Percentiles rank a stretch among this genome's conserved stretches.
These are phyloP conservation scores for Kodamaea fungicola DNA, from an alignment of 1,139 yeast species.

Conservation along the genomic window DNA sequence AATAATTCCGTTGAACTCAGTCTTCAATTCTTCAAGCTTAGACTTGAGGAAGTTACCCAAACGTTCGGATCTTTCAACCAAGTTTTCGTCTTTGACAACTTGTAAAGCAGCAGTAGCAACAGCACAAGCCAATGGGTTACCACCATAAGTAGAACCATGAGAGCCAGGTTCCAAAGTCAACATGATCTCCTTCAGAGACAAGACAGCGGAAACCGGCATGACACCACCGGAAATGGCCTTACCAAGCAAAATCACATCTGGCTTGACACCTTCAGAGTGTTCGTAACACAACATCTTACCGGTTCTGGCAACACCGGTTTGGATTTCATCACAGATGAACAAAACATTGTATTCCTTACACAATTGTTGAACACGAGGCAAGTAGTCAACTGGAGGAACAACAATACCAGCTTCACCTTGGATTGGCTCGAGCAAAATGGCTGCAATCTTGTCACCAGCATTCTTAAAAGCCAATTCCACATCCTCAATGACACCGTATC, in stretches of 20 bases:
- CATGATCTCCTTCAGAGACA: constrained; percentile 87
- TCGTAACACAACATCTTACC: constrained; percentile 92
- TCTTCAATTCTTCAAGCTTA: constrained; percentile 62
- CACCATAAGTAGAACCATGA: constrained; percentile 97
- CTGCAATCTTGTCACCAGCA: constrained; percentile 91
- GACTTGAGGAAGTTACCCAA: constrained; percentile 70
- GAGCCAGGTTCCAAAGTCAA: constrained; percentile 90
- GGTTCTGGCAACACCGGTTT: constrained; percentile 96
- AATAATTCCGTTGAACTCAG: constrained; percentile 65
- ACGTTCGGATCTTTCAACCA: constrained; percentile 71
- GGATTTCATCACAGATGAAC: constrained; percentile 93
- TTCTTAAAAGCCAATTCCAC: constrained; percentile 76
- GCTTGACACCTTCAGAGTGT: constrained; percentile 74
- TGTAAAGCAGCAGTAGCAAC: constrained; percentile 93
- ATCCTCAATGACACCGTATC: constrained; percentile 84
- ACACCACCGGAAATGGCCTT: constrained; percentile 97
- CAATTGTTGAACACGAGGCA: constrained; percentile 65
- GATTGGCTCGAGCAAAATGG: constrained; percentile 88
- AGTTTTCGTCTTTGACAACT: constrained; percentile 82
- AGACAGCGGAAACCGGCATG: constrained; percentile 85
- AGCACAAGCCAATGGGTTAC: constrained; percentile 92
- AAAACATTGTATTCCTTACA: constrained; percentile 83
- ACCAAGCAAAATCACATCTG: constrained; percentile 85
- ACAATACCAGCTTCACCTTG: constrained; percentile 99
- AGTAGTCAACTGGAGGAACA: constrained; percentile 84